phyloP scores from a whole-genome alignment of 1,284 basidiomycete genomes.

The Testicularia cyperi region DNA sequence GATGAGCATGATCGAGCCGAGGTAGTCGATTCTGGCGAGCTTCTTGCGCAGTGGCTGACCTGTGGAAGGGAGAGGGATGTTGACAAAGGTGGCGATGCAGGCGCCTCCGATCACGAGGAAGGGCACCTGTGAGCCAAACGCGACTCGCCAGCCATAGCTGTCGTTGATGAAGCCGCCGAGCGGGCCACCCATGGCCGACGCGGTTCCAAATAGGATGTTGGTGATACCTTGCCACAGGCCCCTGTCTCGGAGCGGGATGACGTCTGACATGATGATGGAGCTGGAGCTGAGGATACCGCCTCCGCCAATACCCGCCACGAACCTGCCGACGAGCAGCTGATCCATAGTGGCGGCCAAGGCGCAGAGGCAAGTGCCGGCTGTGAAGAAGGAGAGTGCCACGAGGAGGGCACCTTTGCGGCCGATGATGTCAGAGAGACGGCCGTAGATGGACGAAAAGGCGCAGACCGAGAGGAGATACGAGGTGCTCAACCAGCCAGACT shows the following conservation, averaged over 20 bases:
- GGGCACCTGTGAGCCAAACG: constrained; percentile 59
- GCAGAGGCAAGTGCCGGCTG: constrained; percentile 52
- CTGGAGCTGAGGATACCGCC: constrained; percentile 62
- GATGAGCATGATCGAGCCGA: constrained; percentile 59
- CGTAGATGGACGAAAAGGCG: constrained; percentile 57
- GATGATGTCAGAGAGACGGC: constrained; percentile 54
- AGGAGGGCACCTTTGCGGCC: constrained; percentile 54
- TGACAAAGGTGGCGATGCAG: constrained; percentile 58
- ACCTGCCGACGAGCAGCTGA: constrained; percentile 55
- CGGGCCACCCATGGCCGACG: constrained; percentile 57
- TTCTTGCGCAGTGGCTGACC: constrained; percentile 58
- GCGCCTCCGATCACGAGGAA: constrained; percentile 57
- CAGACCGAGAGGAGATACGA: constrained; percentile 57
- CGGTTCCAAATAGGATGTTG: constrained; percentile 56
- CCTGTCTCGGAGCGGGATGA: constrained; percentile 61
- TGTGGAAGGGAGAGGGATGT: constrained; percentile 60
- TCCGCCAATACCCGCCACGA: constrained; percentile 62
- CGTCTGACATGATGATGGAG: constrained; percentile 62
- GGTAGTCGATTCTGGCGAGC: constrained; percentile 58
- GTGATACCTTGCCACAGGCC: constrained; percentile 61
- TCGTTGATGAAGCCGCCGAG: constrained; percentile 49
- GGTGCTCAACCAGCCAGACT: constrained; percentile 54
- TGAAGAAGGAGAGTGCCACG: constrained; percentile 51
- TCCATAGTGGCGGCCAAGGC: constrained; percentile 44
- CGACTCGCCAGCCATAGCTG: constrained; percentile 49